Evolutionary conservation across 176 grass and related monocot species (phyloP).

Genomic region (Coix lacrymajobi): DNA sequence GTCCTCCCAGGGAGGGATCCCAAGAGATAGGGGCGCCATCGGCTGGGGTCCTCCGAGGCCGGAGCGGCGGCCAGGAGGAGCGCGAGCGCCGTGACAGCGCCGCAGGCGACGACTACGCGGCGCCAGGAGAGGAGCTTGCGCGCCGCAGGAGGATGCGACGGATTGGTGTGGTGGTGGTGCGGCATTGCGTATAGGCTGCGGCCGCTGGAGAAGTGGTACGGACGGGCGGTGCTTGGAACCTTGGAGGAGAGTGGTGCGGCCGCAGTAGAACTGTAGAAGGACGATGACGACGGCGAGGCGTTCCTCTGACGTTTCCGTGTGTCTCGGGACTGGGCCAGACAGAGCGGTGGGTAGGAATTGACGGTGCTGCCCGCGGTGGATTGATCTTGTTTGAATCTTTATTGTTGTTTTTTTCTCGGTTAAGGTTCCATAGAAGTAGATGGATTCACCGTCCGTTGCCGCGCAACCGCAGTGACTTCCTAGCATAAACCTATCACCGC

Average conservation of each 20-base stretch:
- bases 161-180: background rate
- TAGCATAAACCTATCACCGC: too few species aligned
- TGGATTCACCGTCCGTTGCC: too few species aligned
- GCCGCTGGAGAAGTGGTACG: background rate
- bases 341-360: conserved; percentile 2
- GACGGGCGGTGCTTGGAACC: background rate
- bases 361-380: conserved; percentile 14
- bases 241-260: background rate
- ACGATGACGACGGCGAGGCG: background rate
- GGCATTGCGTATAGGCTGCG: conserved; percentile 27
- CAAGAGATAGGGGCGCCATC: background rate
- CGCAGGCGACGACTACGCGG: conserved; percentile 22
- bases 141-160: background rate
- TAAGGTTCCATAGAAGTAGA: too few species aligned
- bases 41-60: conserved; percentile 19
- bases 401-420: too few species aligned
- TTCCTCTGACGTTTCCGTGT: background rate
- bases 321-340: background rate
- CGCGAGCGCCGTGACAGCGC: conserved; percentile 20
- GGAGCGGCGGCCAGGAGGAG: conserved; percentile 25
- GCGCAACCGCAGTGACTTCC: too few species aligned
- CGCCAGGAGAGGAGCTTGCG: conserved; percentile 28
- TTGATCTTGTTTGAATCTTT: too few species aligned
- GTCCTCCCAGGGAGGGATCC: background rate
- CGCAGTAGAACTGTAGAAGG: background rate